Evolutionary conservation across 169 alveolate species (phyloP).

Genomic region (Miamiensis avidus): DNA sequence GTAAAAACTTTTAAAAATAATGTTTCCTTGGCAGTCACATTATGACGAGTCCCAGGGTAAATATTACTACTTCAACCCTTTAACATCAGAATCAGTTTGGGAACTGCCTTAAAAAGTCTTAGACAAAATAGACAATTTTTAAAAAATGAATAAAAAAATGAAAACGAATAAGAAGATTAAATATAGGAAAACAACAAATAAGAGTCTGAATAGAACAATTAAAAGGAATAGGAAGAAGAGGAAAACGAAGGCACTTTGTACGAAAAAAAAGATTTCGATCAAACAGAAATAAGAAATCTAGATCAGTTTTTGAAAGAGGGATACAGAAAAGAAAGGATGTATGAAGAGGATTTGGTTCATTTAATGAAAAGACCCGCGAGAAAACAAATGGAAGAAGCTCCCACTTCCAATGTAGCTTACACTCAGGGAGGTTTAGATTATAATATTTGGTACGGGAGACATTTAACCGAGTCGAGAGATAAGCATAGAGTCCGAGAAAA

Average conservation of each 20-base stretch:
- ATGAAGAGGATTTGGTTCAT: constrained; percentile 18
- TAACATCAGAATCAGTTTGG: constrained; percentile 79
- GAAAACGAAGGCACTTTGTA: constrained; percentile 16
- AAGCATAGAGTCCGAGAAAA: constrained; percentile 87
- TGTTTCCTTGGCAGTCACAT: constrained; percentile 45
- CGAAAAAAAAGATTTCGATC: constrained; percentile 14
- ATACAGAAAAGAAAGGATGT: background rate
- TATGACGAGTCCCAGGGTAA: constrained; percentile 65
- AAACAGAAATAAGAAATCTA: background rate
- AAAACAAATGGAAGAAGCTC: constrained; percentile 75
- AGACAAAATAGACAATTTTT: constrained; percentile 19
- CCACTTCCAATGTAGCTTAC: constrained; percentile 83
- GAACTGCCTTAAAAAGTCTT: constrained; percentile 77
- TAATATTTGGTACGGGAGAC: constrained; percentile 99
- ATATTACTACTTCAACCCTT: constrained; percentile 77
- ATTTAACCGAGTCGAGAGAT: constrained; percentile 86
- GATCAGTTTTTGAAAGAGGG: background rate
- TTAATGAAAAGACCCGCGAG: constrained; percentile 82
- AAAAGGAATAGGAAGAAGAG: constrained; percentile 1
- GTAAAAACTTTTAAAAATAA: constrained; percentile 13
- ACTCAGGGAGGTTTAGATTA: constrained; percentile 96
- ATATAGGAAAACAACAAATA: background rate
- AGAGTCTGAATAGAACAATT: background rate
- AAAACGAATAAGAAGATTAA: constrained; percentile 12
- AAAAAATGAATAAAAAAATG: constrained; percentile 27